These are phyloP conservation scores for Fusarium buharicum DNA, from an alignment of 2,329 filamentous ascomycete species.

Conservation along the genomic window DNA sequence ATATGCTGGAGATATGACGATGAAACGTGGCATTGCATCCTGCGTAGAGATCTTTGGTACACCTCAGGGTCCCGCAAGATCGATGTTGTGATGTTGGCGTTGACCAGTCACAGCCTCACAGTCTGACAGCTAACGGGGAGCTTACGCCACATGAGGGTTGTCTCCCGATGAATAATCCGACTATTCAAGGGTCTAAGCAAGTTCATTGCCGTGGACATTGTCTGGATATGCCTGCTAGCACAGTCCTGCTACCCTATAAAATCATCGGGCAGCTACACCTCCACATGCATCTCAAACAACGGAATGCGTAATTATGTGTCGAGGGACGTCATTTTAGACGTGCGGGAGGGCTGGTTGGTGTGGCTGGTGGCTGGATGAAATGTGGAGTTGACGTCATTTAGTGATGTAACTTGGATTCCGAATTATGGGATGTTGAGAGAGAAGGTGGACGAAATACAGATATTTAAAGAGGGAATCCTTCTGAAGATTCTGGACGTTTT, in stretches of 20 bases:
- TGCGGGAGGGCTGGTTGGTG: slow-evolving; percentile 22
- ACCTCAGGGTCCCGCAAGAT: slow-evolving; percentile 11
- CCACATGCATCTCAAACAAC: slow-evolving; percentile 14
- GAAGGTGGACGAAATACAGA: slow-evolving; percentile 21
- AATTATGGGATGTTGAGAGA: too few species aligned
- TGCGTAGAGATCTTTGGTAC: slow-evolving; percentile 11
- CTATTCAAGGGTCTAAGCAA: slow-evolving; percentile 22
- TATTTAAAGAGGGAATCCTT: slow-evolving; percentile 22
- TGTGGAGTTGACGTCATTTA: slow-evolving; percentile 41
- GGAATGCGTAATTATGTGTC: slow-evolving; percentile 35
- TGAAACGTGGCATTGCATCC: slow-evolving; percentile 16
- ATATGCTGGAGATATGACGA: slow-evolving; percentile 17
- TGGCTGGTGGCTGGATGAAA: slow-evolving; percentile 30
- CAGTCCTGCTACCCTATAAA: slow-evolving; percentile 20
- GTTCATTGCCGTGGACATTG: slow-evolving; percentile 1
- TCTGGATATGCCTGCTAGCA: slow-evolving; percentile 25
- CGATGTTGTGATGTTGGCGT: slow-evolving; percentile 10
- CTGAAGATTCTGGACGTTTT: not conserved
- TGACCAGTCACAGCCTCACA: slow-evolving; percentile 30
- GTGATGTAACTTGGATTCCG: slow-evolving; percentile 14
- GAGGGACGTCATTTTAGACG: slow-evolving; percentile 40
- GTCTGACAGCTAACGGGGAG: slow-evolving; percentile 29
- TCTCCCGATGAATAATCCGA: slow-evolving; percentile 3
- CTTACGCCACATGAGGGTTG: slow-evolving; percentile 16
- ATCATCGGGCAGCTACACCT: slow-evolving; percentile 17